Evolutionary conservation across 1,139 yeast genomes (phyloP), one percentile per base, ranked within the genome.

Genomic region (Candida albicans): DNA sequence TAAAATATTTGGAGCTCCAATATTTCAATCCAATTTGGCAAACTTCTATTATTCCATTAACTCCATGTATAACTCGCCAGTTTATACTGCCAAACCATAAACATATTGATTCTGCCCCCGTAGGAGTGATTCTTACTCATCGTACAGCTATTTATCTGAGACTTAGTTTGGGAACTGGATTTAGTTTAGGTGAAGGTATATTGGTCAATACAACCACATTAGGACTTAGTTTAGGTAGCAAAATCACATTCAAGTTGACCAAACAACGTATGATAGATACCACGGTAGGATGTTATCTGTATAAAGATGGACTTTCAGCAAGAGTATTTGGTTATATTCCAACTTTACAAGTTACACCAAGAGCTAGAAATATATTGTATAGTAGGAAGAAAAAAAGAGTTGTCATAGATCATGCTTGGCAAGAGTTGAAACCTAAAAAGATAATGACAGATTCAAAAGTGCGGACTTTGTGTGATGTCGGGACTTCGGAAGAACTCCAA

Each of bases 11-110:
- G 8, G 51, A 48, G 22, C 30, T 48, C 29, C 31, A 32, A 24
- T 31, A 31, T 33, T 37, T 27, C 7, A 40, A 15, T 13, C 33
- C 11, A 12, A 14, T 13, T 26, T 32, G 27, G 15, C 34, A 13
- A 12, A 18, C 13, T 11, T 32, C 33, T 14, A 27, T 37, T 14
- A 43, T 48, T 30, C 51, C 51, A 9, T 31, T 48, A 8, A 38
- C 46, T 3, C 49, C 51, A 8, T 48, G 51, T 32, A 31, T 48
- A n/a, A 35, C 47, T 25, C 35, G 40, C 6, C 22, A 12, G 8
- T 24, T n/a, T 13, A 11, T 2, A 7, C 2, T 29, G 8, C 18
- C 14, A 15, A 12, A 24, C 7, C 14, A 15, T 8, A n/a, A 11
- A 11, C 26, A 11, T 9, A 12, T 10, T 12, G 39, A 31, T 22